Evolutionary conservation across 164 flowering plant genomes (phyloP), one percentile per base, ranked within the genome.

Genomic region (Dillenia suffruticosa): DNA sequence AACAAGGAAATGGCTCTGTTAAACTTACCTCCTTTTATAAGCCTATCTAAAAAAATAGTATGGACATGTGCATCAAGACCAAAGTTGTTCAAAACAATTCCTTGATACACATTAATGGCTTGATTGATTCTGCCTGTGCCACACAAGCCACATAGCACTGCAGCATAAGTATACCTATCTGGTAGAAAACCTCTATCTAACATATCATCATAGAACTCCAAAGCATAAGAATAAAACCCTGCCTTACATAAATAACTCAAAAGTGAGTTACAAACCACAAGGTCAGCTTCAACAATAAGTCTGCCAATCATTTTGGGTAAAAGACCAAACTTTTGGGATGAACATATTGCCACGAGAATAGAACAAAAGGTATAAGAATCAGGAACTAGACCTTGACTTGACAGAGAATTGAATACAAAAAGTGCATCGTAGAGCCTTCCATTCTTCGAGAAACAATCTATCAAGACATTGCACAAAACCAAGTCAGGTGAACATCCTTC

Each of bases 361-460:
- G 94, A 82, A 65, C 66, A 62, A 62, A 77, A 65, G 4, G 90
- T 82, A 68, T 77, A 88, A 8, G 69, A 61, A 77, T 88, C 94
- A 22, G 90, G 89, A 44, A 64, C 46, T 53, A 88, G 59, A 15
- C 65, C 78, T 50, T 44, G 57, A 51, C 68, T 59, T 22, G 12
- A 49, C 76, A 88, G 68, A 32, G 66, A 24, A 51, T 22, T 46
- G 60, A 79, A 81, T 9, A 82, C 57, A 55, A 58, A 57, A 63
- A 81, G 53, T 22, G 91, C 94, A 67, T 82, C 81, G 62, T 70
- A 68, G 58, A 70, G 69, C 64, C 72, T 68, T 26, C 81, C 84
- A 56, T 59, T 57, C 73, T 84, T 85, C 11, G 82, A 69, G 11
- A 84, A 67, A 64, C 78, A 68, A 65, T 80, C 77, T 62, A 88